phyloP scores from a whole-genome alignment of 345 rosid species.

The Aethionema arabicum region DNA sequence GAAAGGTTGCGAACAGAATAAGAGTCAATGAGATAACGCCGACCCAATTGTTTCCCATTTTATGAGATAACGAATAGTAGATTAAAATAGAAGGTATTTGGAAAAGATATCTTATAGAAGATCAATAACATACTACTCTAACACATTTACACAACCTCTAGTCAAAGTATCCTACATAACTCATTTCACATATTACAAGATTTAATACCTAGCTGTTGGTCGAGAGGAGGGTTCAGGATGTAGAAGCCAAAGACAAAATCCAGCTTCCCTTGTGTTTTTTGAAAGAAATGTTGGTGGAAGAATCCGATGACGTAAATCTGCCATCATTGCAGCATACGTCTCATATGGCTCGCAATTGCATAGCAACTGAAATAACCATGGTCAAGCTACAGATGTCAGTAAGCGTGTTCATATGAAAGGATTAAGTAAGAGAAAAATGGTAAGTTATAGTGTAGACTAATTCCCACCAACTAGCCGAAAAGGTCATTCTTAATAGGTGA shows the following conservation, averaged over 20 bases:
- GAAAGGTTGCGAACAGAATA: conserved; percentile 27
- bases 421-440: conserved; percentile 11
- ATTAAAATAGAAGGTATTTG: conserved; percentile 6
- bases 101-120: conserved; percentile 18
- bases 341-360: conserved; percentile 55
- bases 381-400: conserved; percentile 29
- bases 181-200: conserved; percentile 12
- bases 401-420: background rate
- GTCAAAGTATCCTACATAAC: conserved; percentile 1
- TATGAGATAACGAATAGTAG: background rate
- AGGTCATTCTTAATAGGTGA: conserved; percentile 14
- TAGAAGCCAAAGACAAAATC: conserved; percentile 82
- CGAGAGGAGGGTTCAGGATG: conserved; percentile 74
- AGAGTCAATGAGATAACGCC: conserved; percentile 2
- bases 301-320: conserved; percentile 55
- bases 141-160: conserved; percentile 21
- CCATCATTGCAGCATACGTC: conserved; percentile 50
- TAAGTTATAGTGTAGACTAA: conserved; percentile 2
- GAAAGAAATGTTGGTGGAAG: conserved; percentile 69
- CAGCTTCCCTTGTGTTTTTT: conserved; percentile 62
- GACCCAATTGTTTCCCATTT: conserved; percentile 1
- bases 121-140: background rate
- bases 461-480: conserved; percentile 7
- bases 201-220: conserved; percentile 67
- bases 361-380: conserved; percentile 55